Base-by-base conservation (phyloP, 352 stramenopile genomes). In the Paralagenidium karlingii region DNA sequence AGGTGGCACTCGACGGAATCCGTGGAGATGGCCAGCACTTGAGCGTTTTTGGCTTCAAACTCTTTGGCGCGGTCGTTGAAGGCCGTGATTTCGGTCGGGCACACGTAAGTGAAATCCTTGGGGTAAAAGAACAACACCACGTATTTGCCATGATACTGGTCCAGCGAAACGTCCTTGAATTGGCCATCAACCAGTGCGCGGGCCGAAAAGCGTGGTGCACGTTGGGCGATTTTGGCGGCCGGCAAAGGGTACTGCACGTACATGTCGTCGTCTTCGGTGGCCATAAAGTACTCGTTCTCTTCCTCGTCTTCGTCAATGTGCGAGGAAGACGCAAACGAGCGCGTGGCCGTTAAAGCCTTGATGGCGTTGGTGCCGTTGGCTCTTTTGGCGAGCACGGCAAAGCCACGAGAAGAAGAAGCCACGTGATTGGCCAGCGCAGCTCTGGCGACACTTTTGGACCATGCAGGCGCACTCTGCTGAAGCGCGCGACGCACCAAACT, bases 101-200 rank as follows among this genome's bases (percentile, higher is more conserved):
- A 92, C 45, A 95, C 84, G 44, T 95, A 96, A 22, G 82, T 95
- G 53, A 92, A 94, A 60, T 94, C 82, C 45, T 91, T 59, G 37
- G 84, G 82, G 61, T 93, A 95, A 56, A 94, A 96, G 75, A 95
- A 93, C 15, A 96, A 71, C 40, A 94, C 81, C 24, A 94, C 65
- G 47, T 86, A 96, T 52, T 96, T 80, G 44, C 82, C 82, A 34
- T 70, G 73, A 67, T 90, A 96, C 48, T 96, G 75, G 12, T 57
- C 60, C 8, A 95, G 60, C 45, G 60, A 85, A 24, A 95, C 43
- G 25, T 59, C 70, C 62, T 81, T 80, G 58, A 94, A 93, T 47
- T 87, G 62, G 27, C 71, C 76, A 49, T 91, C 43, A 13, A 94
- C 60, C 16, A 93, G 70, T 28, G 79, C 79, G 16, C 73, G 55